Evolutionary conservation across 148 eudicot genomes (phyloP).

Genomic region (Fagopyrum homotropicum): DNA sequence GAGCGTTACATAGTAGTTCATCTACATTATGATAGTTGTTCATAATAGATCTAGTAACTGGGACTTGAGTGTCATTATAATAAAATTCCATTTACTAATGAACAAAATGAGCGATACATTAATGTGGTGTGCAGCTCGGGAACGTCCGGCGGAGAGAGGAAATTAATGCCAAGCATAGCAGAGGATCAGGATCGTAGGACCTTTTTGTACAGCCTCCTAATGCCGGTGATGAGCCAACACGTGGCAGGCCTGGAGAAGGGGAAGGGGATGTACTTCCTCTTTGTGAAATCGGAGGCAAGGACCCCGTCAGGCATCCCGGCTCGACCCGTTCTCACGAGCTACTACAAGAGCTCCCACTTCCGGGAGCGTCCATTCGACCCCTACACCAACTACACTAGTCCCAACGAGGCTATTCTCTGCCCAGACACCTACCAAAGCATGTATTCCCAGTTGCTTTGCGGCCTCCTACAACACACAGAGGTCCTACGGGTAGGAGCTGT

Average conservation of each 20-base stretch:
- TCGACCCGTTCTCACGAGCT: constrained; percentile 70
- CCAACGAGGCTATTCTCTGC: constrained; percentile 68
- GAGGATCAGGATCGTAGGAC: constrained; percentile 62
- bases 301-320: constrained; percentile 67
- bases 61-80: no score
- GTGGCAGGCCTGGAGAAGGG: constrained; percentile 66
- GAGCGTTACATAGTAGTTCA: no score
- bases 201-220: constrained; percentile 52
- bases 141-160: constrained; percentile 77
- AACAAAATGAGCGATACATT: no score
- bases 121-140: constrained; percentile 40
- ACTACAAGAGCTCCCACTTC: constrained; percentile 65
- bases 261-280: constrained; percentile 78
- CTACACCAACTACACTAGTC: constrained; percentile 74
- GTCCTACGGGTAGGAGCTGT: constrained; percentile 81
- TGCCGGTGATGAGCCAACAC: constrained; percentile 78
- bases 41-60: no score
- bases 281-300: constrained; percentile 65
- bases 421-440: constrained; percentile 72
- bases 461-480: constrained; percentile 46
- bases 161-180: constrained; percentile 71
- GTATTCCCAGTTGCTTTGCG: constrained; percentile 79
- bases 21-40: no score
- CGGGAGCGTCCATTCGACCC: constrained; percentile 54
- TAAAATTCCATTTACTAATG: no score